Evolutionary conservation across 2,329 filamentous ascomycete genomes (phyloP), one percentile per base, ranked within the genome.

Genomic region (Raffaelea ambrosiae): DNA sequence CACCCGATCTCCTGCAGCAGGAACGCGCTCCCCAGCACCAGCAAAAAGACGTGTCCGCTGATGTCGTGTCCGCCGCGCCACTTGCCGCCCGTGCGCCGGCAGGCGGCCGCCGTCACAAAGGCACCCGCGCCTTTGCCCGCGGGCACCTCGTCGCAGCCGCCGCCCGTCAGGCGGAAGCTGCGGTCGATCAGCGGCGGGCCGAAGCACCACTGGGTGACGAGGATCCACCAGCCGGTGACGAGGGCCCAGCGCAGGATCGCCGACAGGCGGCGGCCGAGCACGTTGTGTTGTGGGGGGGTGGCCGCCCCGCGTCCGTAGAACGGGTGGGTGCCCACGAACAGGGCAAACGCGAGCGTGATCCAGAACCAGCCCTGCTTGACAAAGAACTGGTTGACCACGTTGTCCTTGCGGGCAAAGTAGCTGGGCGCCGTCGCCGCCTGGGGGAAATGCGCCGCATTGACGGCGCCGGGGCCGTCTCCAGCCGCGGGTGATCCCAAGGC

Each of bases 11-110:
- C 93, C 59, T 95, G 81, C 65, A 85, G 74, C 46, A 97, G 69
- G 59, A 95, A 86, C 43, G 81, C 81, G 49, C 84, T 91, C 4
- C 88, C 87, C 39, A 96, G 70, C 7, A 94, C 88, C 43, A 98
- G 74, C 68, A 98, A 69, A 60, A 98, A 96, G 4, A 96, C 88
- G 66, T 97, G 93, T 0, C 93, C 93, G 52, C 86, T 93, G 57
- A 98, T 91, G 65, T 98, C 93, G 66, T 97, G 89, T 0, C 93
- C 93, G n/a, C 93, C 93, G 49, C 73, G 79, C 93, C 93, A 98
- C 47, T 73, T 70, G 0, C 93, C 91, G 7, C 91, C 91, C 0
- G 81, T 79, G 3, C 83, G 74, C 68, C 88, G 93, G 62, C 93
- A 98, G 40, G 88, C 85, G 4, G 84, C 80, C 1, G 84, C 82